These are phyloP conservation scores for Raddia distichophylla DNA, from an alignment of 176 grass and related monocot species.

Conservation along the genomic window DNA sequence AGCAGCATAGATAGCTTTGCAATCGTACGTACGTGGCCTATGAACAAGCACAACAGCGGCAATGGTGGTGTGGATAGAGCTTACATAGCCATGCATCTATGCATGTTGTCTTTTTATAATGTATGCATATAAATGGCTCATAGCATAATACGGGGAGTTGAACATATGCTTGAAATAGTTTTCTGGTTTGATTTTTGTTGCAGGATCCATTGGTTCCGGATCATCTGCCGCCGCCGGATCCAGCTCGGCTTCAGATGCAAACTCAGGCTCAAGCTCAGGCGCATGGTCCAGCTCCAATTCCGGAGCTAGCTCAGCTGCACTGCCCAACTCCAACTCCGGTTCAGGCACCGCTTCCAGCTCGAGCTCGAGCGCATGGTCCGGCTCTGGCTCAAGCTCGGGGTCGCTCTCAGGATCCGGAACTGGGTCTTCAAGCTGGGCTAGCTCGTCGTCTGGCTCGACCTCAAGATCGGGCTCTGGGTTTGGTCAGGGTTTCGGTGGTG, in stretches of 20 bases:
- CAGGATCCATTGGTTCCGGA: slow-evolving; percentile 2
- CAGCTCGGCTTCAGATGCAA: neutral
- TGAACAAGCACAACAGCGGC: too few relatives aligned
- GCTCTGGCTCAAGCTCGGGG: neutral
- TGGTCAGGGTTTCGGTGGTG: slow-evolving; percentile 19
- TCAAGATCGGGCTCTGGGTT: slow-evolving; percentile 33
- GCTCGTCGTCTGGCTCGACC: slow-evolving; percentile 47
- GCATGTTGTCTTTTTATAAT: too few relatives aligned
- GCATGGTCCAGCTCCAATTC: slow-evolving; percentile 39
- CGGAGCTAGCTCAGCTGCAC: neutral
- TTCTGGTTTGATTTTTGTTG: neutral
- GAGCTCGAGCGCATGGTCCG: slow-evolving; percentile 48
- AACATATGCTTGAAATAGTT: neutral
- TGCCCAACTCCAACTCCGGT: neutral
- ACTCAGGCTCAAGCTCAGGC: slow-evolving; percentile 16
- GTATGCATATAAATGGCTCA: too few relatives aligned
- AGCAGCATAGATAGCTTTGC: too few relatives aligned
- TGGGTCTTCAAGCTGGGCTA: slow-evolving; percentile 44
- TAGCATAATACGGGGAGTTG: too few relatives aligned
- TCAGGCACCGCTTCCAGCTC: neutral
- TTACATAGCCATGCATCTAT: too few relatives aligned
- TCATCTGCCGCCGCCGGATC: slow-evolving; percentile 15
- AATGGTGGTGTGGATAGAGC: too few relatives aligned
- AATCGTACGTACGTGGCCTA: too few relatives aligned
- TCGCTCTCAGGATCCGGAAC: slow-evolving; percentile 29